Evolutionary conservation across 2,329 filamentous ascomycete species (phyloP).

Genomic region (Ramularia endophylla): DNA sequence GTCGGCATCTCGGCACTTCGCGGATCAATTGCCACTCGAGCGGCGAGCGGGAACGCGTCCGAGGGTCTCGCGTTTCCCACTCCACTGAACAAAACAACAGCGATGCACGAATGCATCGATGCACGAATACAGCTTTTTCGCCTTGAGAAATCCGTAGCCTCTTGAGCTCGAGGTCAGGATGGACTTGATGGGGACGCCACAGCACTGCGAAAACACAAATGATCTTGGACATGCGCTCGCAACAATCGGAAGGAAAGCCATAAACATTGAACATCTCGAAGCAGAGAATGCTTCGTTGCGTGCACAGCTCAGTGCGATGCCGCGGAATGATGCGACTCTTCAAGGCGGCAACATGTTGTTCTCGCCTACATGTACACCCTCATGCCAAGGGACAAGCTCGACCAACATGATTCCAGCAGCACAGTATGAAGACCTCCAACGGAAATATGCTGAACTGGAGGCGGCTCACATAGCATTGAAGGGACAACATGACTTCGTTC

Average conservation of each 20-base stretch:
- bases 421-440: constrained; percentile 24
- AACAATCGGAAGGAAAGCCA: constrained; percentile 5
- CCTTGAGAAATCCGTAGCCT: too few species aligned
- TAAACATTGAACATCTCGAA: constrained; percentile 18
- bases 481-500: constrained; percentile 13
- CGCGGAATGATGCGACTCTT: too few species aligned
- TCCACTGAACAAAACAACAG: too few species aligned
- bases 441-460: constrained; percentile 29
- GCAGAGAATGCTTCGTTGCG: constrained; percentile 21
- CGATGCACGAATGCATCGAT: too few species aligned
- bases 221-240: constrained; percentile 5
- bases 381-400: constrained; percentile 10
- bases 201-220: neutral
- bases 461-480: constrained; percentile 21
- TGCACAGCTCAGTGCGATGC: constrained; percentile 8
- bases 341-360: neutral
- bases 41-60: too few species aligned
- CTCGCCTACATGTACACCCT: neutral
- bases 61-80: too few species aligned
- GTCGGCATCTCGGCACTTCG: too few species aligned
- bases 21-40: too few species aligned
- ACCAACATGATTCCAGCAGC: constrained; percentile 8
- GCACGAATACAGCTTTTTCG: too few species aligned
- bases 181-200: too few species aligned
- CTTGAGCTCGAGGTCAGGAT: too few species aligned